These are phyloP conservation scores for Wickerhamiella lipophila DNA, from an alignment of 805 yeast species.

Conservation along the genomic window DNA sequence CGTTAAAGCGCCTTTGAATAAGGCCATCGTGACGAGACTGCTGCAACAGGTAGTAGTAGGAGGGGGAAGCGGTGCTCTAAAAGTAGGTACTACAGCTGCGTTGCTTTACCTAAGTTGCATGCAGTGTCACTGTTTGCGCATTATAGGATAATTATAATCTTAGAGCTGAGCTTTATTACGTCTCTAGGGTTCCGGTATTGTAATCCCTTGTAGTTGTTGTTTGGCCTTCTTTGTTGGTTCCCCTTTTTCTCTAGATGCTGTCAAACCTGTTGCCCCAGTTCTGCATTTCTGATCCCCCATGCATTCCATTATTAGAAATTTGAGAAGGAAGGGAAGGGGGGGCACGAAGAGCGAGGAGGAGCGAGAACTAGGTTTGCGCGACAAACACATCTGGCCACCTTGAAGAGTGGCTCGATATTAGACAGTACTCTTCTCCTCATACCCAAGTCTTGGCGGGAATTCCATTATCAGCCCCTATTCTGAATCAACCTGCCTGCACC, in stretches of 20 bases:
- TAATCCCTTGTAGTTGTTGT: too few relatives aligned
- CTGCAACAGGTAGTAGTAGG: not conserved
- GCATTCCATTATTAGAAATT: constrained; percentile 2
- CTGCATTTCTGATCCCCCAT: not conserved
- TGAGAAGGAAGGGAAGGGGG: too few relatives aligned
- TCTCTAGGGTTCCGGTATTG: too few relatives aligned
- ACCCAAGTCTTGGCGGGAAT: not conserved
- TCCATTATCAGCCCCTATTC: not conserved
- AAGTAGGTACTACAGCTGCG: not conserved
- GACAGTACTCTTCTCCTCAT: too few relatives aligned
- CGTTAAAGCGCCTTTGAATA: constrained; percentile 3
- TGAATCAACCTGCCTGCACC: constrained; percentile 1
- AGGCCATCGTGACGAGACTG: not conserved
- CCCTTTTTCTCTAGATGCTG: not conserved
- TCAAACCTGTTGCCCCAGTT: not conserved
- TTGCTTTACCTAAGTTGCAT: constrained; percentile 1
- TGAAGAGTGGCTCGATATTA: too few relatives aligned
- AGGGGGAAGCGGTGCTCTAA: not conserved
- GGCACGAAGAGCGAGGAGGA: too few relatives aligned
- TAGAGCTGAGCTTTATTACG: too few relatives aligned
- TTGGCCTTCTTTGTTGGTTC: not conserved
- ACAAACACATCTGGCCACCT: too few relatives aligned
- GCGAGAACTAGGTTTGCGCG: too few relatives aligned
- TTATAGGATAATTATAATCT: too few relatives aligned
- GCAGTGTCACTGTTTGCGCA: too few relatives aligned